Base-by-base conservation (phyloP, 306 rosid genomes). In the Ochetophila trinervis region DNA sequence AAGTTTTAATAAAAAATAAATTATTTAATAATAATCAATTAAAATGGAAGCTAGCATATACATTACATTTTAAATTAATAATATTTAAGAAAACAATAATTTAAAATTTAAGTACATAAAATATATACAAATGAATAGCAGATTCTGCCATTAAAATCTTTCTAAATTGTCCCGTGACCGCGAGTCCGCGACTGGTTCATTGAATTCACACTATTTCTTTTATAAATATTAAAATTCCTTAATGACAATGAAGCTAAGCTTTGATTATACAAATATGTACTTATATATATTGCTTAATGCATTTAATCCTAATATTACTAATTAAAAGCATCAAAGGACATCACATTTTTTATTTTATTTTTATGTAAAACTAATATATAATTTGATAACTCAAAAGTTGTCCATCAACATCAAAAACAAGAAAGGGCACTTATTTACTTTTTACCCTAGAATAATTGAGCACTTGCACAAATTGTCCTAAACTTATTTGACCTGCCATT, bases 381-480 rank as follows among this genome's bases (percentile, higher is more conserved):
- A 8, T 12, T 42, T 13, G 45, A 40, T 8, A 9, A 1, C 12
- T 6, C 12, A 6, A 1, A 40, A 2, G 42, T 53, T 52, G 22
- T 20, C 62, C 12, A 67, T 74, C 78, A 34, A 34, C 69, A 61
- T 74, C 79, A 10, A 53, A 14, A 16, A 53, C 53, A 35, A 67
- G 69, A 53, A 67, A 70, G 58, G 64, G 47, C 72, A 60, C 68
- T 55, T 59, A 47, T 20, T 48, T 60, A 45, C 64, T 47, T 53
- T 22, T 30, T 27, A 27, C 32, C 19, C 13, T 23, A 67, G 52
- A 66, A 68, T 74, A 67, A 74, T 67, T 44, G 78, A 74, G 69
- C 77, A 65, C 60, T 57, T 20, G 19, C 20, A 11, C 6, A 9
- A 19, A 23, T n/a, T 65, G 69, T 65, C 69, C 59, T 65, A 18